phyloP scores from a whole-genome alignment of 108 stramenopile species.

The Nitzschia sp. region DNA sequence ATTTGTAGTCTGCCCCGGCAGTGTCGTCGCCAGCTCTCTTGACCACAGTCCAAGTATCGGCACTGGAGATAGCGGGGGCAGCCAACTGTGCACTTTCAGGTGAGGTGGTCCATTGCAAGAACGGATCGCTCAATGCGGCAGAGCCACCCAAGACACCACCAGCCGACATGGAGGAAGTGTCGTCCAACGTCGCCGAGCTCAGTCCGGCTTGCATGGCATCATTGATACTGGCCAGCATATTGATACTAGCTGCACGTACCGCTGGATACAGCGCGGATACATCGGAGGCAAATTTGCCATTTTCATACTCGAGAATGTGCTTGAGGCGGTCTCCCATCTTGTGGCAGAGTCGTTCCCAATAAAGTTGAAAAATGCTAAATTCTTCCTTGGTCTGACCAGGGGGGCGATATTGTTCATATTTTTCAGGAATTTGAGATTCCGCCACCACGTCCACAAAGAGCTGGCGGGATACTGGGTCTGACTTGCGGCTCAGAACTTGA shows the following conservation, averaged over 20 bases:
- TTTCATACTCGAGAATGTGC: constrained; percentile 64
- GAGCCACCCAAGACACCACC: constrained; percentile 81
- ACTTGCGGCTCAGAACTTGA: constrained; percentile 70
- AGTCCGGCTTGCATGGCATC: constrained; percentile 70
- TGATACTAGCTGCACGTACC: constrained; percentile 65
- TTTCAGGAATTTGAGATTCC: constrained; percentile 49
- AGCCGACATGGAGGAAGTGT: constrained; percentile 40
- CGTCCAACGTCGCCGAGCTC: constrained; percentile 40
- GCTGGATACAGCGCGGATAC: constrained; percentile 80
- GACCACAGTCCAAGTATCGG: constrained; percentile 37
- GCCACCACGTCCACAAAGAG: constrained; percentile 78
- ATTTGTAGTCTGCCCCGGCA: constrained; percentile 2
- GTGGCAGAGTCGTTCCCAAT: constrained; percentile 72
- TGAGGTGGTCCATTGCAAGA: constrained; percentile 52
- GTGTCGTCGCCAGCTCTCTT: constrained; percentile 5
- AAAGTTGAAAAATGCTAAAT: constrained; percentile 68
- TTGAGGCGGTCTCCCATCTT: constrained; percentile 63
- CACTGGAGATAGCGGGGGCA: constrained; percentile 17
- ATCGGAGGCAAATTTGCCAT: constrained; percentile 61
- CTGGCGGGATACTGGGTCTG: constrained; percentile 73
- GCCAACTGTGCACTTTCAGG: constrained; percentile 1
- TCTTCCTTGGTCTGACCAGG: constrained; percentile 22
- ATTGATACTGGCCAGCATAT: constrained; percentile 70
- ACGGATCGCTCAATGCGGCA: constrained; percentile 60
- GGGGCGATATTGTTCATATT: constrained; percentile 24